Evolutionary conservation across 441 rosid genomes (phyloP), one percentile per base, ranked within the genome.

Genomic region (Rhodomyrtus psidioides): DNA sequence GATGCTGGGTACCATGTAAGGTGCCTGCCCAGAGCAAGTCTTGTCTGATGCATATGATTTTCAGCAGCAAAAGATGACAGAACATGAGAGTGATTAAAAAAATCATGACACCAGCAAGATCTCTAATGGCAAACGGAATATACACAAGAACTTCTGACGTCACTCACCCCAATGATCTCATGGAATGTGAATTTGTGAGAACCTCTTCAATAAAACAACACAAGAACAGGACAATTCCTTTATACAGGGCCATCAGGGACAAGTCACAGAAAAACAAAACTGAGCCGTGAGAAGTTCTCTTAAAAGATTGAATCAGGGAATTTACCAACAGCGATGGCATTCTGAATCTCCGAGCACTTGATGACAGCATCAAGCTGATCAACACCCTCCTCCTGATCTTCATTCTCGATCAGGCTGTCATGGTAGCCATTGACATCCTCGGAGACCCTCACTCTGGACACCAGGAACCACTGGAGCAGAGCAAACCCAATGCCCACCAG

Each of bases 311-410:
- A 82, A 5, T 46, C 19, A 19, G 83, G 85, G n/a, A 79, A 84
- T 88, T 86, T 49, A 92, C 92, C 94, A 14, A 87, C 90, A 51
- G 94, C 90, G 84, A 92, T 92, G 88, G 94, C 94, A 70, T 84
- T 87, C 89, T 92, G 94, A 81, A 92, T 92, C 85, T 92, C 94
- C 26, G 92, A 90, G 87, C 92, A 91, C 92, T 92, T 92, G 90
- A 84, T 88, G 12, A 90, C 57, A 84, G 82, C 89, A 79, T 88
- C 90, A 34, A 85, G 88, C 62, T 53, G 51, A 42, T 91, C 85
- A 49, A 89, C 79, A 28, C 92, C 92, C 51, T 89, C 93, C 53
- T 92, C 95, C 83, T 91, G 85, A 27, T 83, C 91, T 24, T 91
- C 88, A 39, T 55, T 79, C 83, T 88, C 91, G 39, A 91, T 91